Conservation (phyloP, 31 red algal species). For the Porphyra umbilicalis region DNA sequence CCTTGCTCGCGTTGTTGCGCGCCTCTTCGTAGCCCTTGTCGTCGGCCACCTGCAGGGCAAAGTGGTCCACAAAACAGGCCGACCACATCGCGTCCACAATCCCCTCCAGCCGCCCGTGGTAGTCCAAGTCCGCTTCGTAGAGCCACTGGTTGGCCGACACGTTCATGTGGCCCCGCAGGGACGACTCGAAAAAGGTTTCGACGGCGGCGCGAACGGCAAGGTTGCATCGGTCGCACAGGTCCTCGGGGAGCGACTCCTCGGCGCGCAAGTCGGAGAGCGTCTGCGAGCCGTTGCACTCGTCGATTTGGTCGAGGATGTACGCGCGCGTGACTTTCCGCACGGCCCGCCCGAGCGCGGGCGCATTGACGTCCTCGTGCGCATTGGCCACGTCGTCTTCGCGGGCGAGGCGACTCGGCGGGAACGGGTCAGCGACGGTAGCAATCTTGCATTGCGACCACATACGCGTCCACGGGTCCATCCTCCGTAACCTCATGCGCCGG, state of each 20-base stretch:
- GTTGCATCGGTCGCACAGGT: slow-evolving; percentile 13
- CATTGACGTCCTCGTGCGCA: not conserved
- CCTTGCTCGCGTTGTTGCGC: no score
- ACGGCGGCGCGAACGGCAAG: slow-evolving; percentile 20
- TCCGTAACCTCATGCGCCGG: not conserved
- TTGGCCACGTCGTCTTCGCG: not conserved
- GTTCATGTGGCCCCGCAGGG: slow-evolving; percentile 14
- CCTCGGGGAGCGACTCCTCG: not conserved
- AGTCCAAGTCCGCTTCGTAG: slow-evolving; percentile 17
- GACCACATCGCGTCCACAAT: slow-evolving; percentile 24
- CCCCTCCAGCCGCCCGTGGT: slow-evolving; percentile 17
- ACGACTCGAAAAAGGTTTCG: slow-evolving; percentile 30
- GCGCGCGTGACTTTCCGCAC: no score
- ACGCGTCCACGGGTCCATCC: not conserved
- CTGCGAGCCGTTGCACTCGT: not conserved
- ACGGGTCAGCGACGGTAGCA: not conserved
- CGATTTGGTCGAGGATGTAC: not conserved
- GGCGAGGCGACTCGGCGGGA: not conserved
- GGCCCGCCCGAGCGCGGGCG: no score
- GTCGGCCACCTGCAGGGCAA: not conserved
- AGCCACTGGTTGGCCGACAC: slow-evolving; percentile 16
- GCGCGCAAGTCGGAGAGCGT: not conserved
- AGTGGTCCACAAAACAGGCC: slow-evolving; percentile 13
- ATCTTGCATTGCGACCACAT: not conserved
- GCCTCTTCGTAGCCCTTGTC: not conserved